Base-by-base conservation (phyloP, 2,329 filamentous ascomycete species). In the Calonectria pseudoreteaudii region DNA sequence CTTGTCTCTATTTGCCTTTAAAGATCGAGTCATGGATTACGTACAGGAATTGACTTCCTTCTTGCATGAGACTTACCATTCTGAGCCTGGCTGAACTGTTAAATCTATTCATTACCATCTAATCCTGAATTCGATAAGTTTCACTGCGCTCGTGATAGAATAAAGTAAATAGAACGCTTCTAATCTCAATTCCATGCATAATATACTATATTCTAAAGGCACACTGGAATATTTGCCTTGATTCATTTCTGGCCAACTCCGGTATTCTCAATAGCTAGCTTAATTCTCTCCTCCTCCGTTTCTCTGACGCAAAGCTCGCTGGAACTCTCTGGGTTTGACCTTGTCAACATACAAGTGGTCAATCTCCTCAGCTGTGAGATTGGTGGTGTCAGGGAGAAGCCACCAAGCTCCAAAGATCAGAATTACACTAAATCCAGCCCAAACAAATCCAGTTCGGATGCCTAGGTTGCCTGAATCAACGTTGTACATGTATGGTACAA, bases 401-500 rank as follows among this genome's bases (percentile, higher is more conserved):
- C 31, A n/a, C 70, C 70, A 72, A 2, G 65, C 70, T 16, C 70
- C 70, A 11, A 64, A 11, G 10, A 68, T 47, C 9, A 72, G 56
- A 4, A 72, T 41, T 2, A 68, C 56, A 23, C 65, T 72, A 36
- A 58, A 65, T 49, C 65, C 70, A 1, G 70, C 70, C 70, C 70
- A 72, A 16, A 72, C 65, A 28, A 72, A 72, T 13, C 65, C 70
- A 23, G 65, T 72, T 20, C 70, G 70, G 36, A 72, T 64, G 2
- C 70, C 70, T n/a, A 72, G 23, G 36, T 72, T 68, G 6, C 70
- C 70, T 1, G 70, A 65, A 30, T 72, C 70, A 30, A 72, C 65
- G 16, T 72, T 72, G 34, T 68, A 72, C 70, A 72, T 72, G 26
- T 72, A 72, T 16, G 70, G 70, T 8, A 72, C 53, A 10, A 72